Evolutionary conservation across 1,284 basidiomycete genomes (phyloP).

Genomic region (Melampsora larici-populina): DNA sequence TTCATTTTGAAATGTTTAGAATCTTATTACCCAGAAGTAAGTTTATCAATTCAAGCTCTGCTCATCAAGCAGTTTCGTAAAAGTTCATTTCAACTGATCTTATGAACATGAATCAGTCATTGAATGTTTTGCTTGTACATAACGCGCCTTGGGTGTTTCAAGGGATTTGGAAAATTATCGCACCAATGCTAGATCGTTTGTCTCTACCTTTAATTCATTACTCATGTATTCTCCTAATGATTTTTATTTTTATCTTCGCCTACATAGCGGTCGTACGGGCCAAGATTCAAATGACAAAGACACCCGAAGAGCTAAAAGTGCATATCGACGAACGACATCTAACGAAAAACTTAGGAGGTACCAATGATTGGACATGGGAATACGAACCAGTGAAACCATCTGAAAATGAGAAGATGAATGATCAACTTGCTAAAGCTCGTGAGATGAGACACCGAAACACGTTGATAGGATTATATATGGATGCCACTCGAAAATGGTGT

Average conservation of each 20-base stretch:
- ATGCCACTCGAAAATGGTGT: constrained; percentile 24
- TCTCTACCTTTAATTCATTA: not conserved
- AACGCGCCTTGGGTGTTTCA: constrained; percentile 43
- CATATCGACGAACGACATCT: constrained; percentile 30
- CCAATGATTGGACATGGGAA: constrained; percentile 25
- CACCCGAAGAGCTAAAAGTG: constrained; percentile 21
- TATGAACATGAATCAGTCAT: not conserved
- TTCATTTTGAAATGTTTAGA: constrained; percentile 43
- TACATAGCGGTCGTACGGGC: constrained; percentile 21
- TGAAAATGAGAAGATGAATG: constrained; percentile 26
- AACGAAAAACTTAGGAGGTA: constrained; percentile 20
- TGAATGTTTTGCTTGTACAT: constrained; percentile 40
- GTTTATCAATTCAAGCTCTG: not conserved
- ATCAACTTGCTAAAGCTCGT: not conserved
- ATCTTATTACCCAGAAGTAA: constrained; percentile 40
- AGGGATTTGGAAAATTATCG: constrained; percentile 38
- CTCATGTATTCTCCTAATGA: not conserved
- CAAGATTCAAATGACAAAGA: constrained; percentile 39
- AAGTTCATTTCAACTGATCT: not conserved
- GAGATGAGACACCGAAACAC: constrained; percentile 18
- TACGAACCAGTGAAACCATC: constrained; percentile 1
- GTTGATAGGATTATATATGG: not conserved
- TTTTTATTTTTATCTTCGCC: not conserved
- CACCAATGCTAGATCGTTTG: constrained; percentile 42
- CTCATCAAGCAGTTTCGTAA: not conserved